Conservation (phyloP, 345 rosid genomes). For the Pelargonium nanum region DNA sequence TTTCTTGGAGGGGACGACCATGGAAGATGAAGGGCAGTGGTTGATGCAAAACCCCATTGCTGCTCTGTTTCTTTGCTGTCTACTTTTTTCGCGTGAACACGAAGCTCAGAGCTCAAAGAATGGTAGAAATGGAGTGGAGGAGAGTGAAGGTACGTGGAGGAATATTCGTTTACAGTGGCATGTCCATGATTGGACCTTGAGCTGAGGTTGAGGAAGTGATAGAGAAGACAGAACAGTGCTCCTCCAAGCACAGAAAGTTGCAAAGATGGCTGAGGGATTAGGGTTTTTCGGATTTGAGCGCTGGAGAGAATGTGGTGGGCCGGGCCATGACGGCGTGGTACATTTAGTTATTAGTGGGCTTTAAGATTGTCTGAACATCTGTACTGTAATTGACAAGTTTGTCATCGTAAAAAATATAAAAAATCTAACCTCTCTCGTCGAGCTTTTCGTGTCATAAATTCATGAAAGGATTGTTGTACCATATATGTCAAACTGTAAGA, state of each 20-base stretch:
- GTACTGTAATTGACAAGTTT: no score
- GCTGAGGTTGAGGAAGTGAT: neutral
- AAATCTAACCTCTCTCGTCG: no score
- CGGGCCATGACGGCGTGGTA: neutral
- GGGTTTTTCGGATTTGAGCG: neutral
- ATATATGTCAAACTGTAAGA: no score
- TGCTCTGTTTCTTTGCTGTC: neutral
- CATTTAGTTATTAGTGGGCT: no score
- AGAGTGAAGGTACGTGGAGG: neutral
- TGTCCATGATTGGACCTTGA: neutral
- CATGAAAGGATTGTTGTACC: no score
- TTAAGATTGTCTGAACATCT: no score
- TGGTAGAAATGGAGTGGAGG: neutral
- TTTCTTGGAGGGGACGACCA: neutral
- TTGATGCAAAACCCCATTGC: conserved; percentile 17
- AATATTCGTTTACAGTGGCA: neutral
- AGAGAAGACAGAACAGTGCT: neutral
- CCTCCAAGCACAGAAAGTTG: neutral
- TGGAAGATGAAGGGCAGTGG: conserved; percentile 11
- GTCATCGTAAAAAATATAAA: no score
- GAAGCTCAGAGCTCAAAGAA: neutral
- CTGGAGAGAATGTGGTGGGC: neutral
- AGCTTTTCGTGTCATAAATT: no score
- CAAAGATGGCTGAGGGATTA: neutral
- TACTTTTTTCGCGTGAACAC: neutral